Base-by-base conservation (phyloP, 306 rosid genomes). In the Castanospermum australe region DNA sequence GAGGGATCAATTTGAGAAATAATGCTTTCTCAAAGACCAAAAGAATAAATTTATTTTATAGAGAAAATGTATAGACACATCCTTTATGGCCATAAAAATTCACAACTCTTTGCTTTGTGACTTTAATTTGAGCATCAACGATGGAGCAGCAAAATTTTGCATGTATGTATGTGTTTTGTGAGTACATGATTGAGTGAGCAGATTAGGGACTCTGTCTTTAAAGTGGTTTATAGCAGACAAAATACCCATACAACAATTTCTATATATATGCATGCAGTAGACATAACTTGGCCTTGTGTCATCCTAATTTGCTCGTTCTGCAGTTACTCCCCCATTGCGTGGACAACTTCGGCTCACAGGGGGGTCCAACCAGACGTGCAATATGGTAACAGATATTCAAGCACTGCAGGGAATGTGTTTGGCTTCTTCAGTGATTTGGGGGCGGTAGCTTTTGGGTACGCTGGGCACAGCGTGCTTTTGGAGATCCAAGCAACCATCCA, bases 401-500 rank as follows among this genome's bases (percentile, higher is more conserved):
- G 70, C 17, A 45, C 81, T 14, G 4, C 83, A 8, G 97, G 89
- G 20, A 85, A 12, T 0, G 76, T 85, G 12, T 88, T 93, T 79
- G 71, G 70, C 73, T 86, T 93, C 89, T 84, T 93, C 0, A 77
- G 44, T 61, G 96, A 84, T 9, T 57, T 93, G 55, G 97, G 97
- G 1, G 85, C 82, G 3, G 88, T 93, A 44, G 96, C 94, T 69
- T 93, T 89, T 79, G 96, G 96, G 20, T 90, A 90, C 81, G 94
- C 92, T 2, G 97, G 92, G 24, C 97, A 93, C 83, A 93, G 82
- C 10, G 97, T 93, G 48, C 89, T 93, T n/a, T 79, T 92, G 20
- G 98, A 94, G 82, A 92, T 94, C 73, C 98, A 94, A 83, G 94
- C 97, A 63, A 94, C 98, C 1, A 90, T 94, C n/a, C 97, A 97